Percentiles rank a stretch among this genome's conserved stretches.
phyloP scores from a whole-genome alignment of 148 eudicot genomes.

The Rhododendron ferrugineum region DNA sequence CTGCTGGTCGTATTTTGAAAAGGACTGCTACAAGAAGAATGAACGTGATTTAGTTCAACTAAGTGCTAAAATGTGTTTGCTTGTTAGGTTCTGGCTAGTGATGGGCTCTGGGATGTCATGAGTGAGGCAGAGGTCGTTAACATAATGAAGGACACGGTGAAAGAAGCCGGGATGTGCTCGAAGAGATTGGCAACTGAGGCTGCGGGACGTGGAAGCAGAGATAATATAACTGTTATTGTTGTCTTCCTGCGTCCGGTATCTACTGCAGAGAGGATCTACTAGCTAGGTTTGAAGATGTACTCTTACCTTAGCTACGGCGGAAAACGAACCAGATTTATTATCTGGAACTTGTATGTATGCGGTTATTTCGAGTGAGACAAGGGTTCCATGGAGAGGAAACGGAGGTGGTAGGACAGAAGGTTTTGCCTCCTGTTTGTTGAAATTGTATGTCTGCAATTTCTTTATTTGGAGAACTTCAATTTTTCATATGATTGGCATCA shows the following conservation, averaged over 20 bases:
- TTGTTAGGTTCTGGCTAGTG: slow-evolving; percentile 89
- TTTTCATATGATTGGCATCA: neutral
- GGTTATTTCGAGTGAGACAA: neutral
- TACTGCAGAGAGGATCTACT: slow-evolving; percentile 91
- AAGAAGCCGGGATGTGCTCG: slow-evolving; percentile 89
- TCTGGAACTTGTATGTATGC: neutral
- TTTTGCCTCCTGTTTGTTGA: neutral
- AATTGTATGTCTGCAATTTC: neutral
- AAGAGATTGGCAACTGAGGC: slow-evolving; percentile 96
- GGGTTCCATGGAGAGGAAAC: neutral
- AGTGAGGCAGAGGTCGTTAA: slow-evolving; percentile 58
- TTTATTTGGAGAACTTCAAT: too few species aligned
- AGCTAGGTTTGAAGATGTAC: slow-evolving; percentile 22
- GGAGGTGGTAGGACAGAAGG: too few species aligned
- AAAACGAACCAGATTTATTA: neutral
- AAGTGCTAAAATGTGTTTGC: neutral
- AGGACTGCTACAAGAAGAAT: neutral
- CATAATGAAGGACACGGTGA: slow-evolving; percentile 84
- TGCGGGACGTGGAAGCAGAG: slow-evolving; percentile 83
- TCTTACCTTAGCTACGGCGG: neutral
- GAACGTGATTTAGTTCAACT: neutral
- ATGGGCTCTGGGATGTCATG: slow-evolving; percentile 89
- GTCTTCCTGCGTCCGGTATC: slow-evolving; percentile 80
- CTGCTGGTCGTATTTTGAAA: neutral
- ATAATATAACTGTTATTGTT: slow-evolving; percentile 82